A percentile compares a stretch with the other conserved stretches of the same genome.
Evolutionary conservation across 2,329 filamentous ascomycete genomes (phyloP).

Genomic region (Grosmannia huntii): DNA sequence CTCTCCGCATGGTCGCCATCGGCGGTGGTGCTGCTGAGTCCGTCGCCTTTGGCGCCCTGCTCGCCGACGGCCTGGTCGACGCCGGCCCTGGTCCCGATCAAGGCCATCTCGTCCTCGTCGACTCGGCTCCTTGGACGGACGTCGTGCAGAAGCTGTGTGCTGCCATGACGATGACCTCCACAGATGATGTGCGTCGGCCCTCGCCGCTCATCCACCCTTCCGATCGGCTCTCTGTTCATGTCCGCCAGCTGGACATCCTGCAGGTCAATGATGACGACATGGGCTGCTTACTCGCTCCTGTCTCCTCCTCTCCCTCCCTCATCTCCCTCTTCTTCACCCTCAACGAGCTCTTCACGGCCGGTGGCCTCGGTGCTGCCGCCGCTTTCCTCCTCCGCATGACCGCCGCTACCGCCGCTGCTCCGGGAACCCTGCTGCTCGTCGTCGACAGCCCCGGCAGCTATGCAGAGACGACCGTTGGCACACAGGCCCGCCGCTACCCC

Average conservation of each 20-base stretch:
- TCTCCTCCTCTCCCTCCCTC: constrained; percentile 35
- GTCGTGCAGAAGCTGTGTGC: constrained; percentile 47
- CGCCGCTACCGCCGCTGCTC: constrained; percentile 25
- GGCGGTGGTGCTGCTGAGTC: constrained; percentile 53
- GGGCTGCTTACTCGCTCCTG: constrained; percentile 14
- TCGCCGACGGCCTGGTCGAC: constrained; percentile 15
- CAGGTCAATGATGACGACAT: constrained; percentile 24
- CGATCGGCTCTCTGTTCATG: constrained; percentile 25
- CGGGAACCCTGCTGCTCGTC: constrained; percentile 62
- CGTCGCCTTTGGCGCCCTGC: constrained; percentile 34
- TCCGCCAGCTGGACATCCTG: constrained; percentile 38
- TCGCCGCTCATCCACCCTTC: constrained; percentile 27
- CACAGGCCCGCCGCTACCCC: constrained; percentile 57
- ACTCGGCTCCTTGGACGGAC: constrained; percentile 65
- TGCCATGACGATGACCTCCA: constrained; percentile 33
- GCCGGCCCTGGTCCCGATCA: constrained; percentile 1
- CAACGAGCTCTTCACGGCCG: constrained; percentile 82
- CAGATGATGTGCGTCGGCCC: background rate
- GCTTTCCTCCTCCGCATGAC: constrained; percentile 61
- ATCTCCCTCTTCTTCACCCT: constrained; percentile 87
- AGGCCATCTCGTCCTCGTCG: constrained; percentile 51
- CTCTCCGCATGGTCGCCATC: constrained; percentile 16
- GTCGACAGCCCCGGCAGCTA: constrained; percentile 92
- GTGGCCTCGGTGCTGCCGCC: constrained; percentile 61
- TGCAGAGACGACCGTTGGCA: constrained; percentile 63